These are phyloP conservation scores for Jatropha podagrica DNA, from an alignment of 441 rosid species.

Conservation along the genomic window DNA sequence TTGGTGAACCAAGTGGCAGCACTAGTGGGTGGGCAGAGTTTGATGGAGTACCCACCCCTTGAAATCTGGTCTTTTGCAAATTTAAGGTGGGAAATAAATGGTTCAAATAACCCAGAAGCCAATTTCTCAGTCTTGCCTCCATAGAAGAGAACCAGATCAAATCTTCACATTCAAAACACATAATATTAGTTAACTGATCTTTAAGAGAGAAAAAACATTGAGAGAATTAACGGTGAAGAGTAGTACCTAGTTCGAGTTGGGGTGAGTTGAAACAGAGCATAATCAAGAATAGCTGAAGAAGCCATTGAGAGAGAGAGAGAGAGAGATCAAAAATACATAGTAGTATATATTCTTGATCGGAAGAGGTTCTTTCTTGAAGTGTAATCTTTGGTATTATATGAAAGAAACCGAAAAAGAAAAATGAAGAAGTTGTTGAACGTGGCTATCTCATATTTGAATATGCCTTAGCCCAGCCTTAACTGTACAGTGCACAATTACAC, in stretches of 20 bases:
- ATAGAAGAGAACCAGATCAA: conserved; percentile 66
- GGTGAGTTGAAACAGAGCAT: conserved; percentile 74
- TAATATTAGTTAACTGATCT: neutral
- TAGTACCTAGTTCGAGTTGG: conserved; percentile 72
- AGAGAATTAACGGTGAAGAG: neutral
- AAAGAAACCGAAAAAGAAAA: neutral
- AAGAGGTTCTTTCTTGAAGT: neutral
- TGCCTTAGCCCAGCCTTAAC: conserved; percentile 2
- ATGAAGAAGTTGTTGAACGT: conserved; percentile 18
- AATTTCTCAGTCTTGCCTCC: conserved; percentile 68
- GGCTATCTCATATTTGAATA: conserved; percentile 14
- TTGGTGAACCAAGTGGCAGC: conserved; percentile 80
- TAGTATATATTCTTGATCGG: neutral
- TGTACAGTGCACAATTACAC: conserved; percentile 5
- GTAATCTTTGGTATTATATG: neutral
- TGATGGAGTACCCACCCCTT: conserved; percentile 84
- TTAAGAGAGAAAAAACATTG: neutral
- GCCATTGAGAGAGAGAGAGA: conserved; percentile 32
- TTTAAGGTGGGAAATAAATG: conserved; percentile 72
- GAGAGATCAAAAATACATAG: neutral
- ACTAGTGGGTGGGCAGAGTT: conserved; percentile 55
- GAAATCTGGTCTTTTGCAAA: conserved; percentile 78
- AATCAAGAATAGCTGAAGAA: conserved; percentile 49
- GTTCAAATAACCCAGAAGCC: conserved; percentile 82
- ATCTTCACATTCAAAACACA: conserved; percentile 40